Base-by-base conservation (phyloP, 352 stramenopile genomes). In the Pythium aquatile region DNA sequence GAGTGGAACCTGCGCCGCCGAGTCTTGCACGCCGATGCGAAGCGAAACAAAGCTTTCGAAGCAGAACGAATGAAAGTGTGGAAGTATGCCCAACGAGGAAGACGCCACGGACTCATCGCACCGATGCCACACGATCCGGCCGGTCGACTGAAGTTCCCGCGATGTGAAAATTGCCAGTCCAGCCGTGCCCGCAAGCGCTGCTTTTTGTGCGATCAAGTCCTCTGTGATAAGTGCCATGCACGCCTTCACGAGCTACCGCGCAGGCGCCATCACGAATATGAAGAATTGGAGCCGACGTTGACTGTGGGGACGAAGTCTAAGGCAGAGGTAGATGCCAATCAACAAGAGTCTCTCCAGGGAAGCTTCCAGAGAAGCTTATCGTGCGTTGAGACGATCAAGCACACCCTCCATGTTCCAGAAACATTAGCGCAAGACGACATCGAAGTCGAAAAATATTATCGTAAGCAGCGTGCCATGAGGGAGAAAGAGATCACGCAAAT, bases 141-240 rank as follows among this genome's bases (percentile, higher is more conserved):
- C 6, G 79, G 66, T 1, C 72, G 71, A 42, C 51, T 73, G 10
- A 87, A 82, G 53, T 78, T 77, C 14, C 76, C 79, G 26, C 52
- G 47, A 3, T 91, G 82, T 54, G 69, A 82, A 14, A 88, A 87
- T 47, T 91, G 82, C 55, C 69, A 80, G 4, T 20, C 44, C 9
- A 68, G 63, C 44, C 71, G 76, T 63, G 77, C 80, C 16, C 68
- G 72, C 3, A 90, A 87, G 46, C 59, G 66, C 24, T 91, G 82
- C 35, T 64, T 74, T 14, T 55, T 68, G 17, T 91, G 82, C 44
- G 78, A 88, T 5, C 80, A 88, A 53, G 62, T 83, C 2, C 53
- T 87, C 2, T 91, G 82, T 55, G 78, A 88, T 66, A 79, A 77
- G 14, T 91, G 82, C 30, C 75, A 89, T 58, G 68, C 78, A 14